Evolutionary conservation across 257 asterid genomes (phyloP).

Genomic region (Ocimum tenuiflorum): DNA sequence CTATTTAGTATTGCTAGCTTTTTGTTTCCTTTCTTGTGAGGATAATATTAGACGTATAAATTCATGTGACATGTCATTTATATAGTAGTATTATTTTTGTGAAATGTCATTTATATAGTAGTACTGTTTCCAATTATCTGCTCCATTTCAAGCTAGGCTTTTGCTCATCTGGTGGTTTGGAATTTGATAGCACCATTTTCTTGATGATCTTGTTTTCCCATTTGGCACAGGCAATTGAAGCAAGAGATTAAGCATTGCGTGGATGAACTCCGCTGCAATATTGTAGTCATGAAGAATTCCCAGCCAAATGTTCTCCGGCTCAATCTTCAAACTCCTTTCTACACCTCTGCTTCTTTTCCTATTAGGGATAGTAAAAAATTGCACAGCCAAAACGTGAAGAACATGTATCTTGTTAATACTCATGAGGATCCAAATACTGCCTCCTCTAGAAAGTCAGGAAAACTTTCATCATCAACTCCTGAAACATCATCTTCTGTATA

Average conservation of each 20-base stretch:
- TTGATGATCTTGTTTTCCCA: conserved; percentile 21
- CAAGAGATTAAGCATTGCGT: conserved; percentile 66
- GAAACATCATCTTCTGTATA: conserved; percentile 36
- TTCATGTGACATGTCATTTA: not conserved
- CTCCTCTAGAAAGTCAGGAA: conserved; percentile 42
- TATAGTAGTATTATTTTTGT: not conserved
- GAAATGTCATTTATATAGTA: too few relatives aligned
- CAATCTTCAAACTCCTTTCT: conserved; percentile 51
- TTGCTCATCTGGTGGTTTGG: conserved; percentile 10
- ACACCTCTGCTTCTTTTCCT: conserved; percentile 58
- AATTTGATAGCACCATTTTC: conserved; percentile 18
- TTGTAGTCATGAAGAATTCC: conserved; percentile 77
- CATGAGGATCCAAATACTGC: conserved; percentile 58
- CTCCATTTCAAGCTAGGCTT: not conserved
- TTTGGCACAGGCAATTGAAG: conserved; percentile 61
- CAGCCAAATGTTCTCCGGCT: conserved; percentile 75
- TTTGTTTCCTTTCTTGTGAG: not conserved
- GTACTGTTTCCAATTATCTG: not conserved
- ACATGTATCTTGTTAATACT: conserved; percentile 60
- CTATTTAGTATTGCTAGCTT: not conserved
- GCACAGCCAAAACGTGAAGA: conserved; percentile 38
- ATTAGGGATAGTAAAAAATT: conserved; percentile 23
- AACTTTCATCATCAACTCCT: conserved; percentile 39
- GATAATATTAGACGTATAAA: not conserved
- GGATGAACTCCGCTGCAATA: conserved; percentile 69